Evolutionary conservation across 164 flowering plant species (phyloP).

Genomic region (Nymphaea thermarum): DNA sequence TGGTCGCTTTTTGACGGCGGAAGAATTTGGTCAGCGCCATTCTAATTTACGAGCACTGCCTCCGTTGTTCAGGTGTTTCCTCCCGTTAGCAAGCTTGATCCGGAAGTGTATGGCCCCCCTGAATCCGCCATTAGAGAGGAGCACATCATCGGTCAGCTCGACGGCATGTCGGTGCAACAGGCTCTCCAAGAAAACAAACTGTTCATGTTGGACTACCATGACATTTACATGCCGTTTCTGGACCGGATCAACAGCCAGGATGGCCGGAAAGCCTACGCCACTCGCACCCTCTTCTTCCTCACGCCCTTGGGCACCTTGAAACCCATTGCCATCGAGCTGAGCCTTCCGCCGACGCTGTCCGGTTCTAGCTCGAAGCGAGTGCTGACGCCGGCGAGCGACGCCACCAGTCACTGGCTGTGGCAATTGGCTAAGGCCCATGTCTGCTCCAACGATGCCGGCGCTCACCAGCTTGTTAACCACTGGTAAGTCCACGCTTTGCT

Average conservation of each 20-base stretch:
- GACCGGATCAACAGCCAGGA: conserved; percentile 67
- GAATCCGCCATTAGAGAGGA: conserved; percentile 84
- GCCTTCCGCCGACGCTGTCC: conserved; percentile 37
- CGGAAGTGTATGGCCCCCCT: conserved; percentile 52
- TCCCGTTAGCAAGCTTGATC: conserved; percentile 77
- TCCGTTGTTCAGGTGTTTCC: conserved; percentile 36
- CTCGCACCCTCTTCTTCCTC: conserved; percentile 72
- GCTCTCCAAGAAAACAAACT: conserved; percentile 71
- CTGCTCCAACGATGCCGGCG: conserved; percentile 86
- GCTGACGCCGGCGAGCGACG: conserved; percentile 56
- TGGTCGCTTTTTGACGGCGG: too few species aligned
- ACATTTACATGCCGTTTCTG: conserved; percentile 64
- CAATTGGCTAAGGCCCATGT: conserved; percentile 90
- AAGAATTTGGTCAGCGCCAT: too few species aligned
- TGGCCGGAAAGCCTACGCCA: conserved; percentile 79
- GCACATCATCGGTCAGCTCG: conserved; percentile 51
- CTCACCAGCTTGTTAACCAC: conserved; percentile 84
- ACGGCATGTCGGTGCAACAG: conserved; percentile 82
- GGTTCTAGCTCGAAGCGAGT: conserved; percentile 41
- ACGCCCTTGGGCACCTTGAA: conserved; percentile 53
- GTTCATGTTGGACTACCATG: conserved; percentile 73
- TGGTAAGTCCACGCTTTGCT: conserved; percentile 27
- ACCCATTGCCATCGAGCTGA: conserved; percentile 94
- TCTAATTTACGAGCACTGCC: background rate
- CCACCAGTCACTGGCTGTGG: conserved; percentile 78